Evolutionary conservation across 202 grass and related monocot genomes (phyloP), one percentile per base, ranked within the genome.

Genomic region (Elaeis oleifera): DNA sequence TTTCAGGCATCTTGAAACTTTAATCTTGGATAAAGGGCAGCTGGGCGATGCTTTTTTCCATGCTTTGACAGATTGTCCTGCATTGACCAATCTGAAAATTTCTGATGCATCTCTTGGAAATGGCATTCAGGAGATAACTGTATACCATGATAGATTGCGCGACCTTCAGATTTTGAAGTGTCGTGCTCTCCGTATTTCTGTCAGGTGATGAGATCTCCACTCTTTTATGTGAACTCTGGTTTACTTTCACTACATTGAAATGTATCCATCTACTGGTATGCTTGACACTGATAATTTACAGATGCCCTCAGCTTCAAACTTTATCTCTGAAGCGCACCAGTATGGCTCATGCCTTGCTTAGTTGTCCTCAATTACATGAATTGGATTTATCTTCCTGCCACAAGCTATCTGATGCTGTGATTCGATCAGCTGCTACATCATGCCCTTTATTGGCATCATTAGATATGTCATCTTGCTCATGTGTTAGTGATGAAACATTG

Each of bases 401-500:
- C 71, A 96, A 96, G 55, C 79, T 96, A 65, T 90, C 84, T 73
- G 91, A 96, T 59, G 76, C 68, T 68, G 91, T 87, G 58, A 83
- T 96, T 76, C 84, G 91, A 31, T 74, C 78, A 78, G 91, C 87
- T 60, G 84, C 81, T 76, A 82, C 78, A 75, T 23, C 84, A 56
- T 96, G 91, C 51, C 81, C 91, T 0, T 28, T 88, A 56, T 78
- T 96, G 67, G 55, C 61, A 0, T 83, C 72, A 60, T 59, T 96
- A 53, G 84, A 96, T 76, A 81, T 90, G 78, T 96, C 91, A 76
- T 83, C 83, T 60, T 96, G 91, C 50, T 80, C 81, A 4, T 91
- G 87, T 79, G 81, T 96, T 58, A 91, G 79, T 68, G 91, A 96
- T 71, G 91, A 96, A 68, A 89, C 91, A 27, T 48, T 96, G 71